Evolutionary conservation across 768 basidiomycete genomes (phyloP).

Genomic region (Podaxis carcinomalis): DNA sequence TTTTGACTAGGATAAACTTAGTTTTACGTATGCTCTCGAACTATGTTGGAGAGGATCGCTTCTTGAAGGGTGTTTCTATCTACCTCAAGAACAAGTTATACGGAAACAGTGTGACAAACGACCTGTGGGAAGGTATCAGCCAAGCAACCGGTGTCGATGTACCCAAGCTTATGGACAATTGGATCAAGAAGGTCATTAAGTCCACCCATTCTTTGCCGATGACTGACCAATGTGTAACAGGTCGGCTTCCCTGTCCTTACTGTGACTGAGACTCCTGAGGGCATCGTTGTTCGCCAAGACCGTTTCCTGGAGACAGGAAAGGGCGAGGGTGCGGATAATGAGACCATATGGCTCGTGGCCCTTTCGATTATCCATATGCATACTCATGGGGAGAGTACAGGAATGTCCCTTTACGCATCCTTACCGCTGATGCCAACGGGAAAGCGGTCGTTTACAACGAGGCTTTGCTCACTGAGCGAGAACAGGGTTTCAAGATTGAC

Average conservation of each 20-base stretch:
- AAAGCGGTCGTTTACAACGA: constrained; percentile 55
- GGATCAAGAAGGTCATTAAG: constrained; percentile 71
- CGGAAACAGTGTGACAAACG: constrained; percentile 77
- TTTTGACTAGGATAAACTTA: constrained; percentile 14
- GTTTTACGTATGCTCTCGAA: constrained; percentile 93
- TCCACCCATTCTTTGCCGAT: not conserved
- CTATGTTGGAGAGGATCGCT: constrained; percentile 84
- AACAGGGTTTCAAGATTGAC: constrained; percentile 66
- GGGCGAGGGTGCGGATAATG: constrained; percentile 75
- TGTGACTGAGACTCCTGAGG: constrained; percentile 70
- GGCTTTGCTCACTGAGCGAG: constrained; percentile 63
- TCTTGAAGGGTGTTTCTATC: constrained; percentile 83
- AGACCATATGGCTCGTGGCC: constrained; percentile 71
- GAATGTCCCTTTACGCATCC: constrained; percentile 76
- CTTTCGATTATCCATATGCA: not conserved
- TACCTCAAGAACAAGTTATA: constrained; percentile 90
- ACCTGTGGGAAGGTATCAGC: constrained; percentile 85
- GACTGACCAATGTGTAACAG: constrained; percentile 15
- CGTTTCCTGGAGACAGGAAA: constrained; percentile 87
- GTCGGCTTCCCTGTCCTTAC: constrained; percentile 87
- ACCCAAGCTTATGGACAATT: constrained; percentile 81
- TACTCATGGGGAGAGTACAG: constrained; percentile 29
- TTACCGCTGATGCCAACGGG: constrained; percentile 58
- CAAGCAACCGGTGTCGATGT: constrained; percentile 73
- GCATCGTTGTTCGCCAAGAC: constrained; percentile 82